These are phyloP conservation scores for Bruguiera sexangula DNA, from an alignment of 345 rosid species.

Conservation along the genomic window DNA sequence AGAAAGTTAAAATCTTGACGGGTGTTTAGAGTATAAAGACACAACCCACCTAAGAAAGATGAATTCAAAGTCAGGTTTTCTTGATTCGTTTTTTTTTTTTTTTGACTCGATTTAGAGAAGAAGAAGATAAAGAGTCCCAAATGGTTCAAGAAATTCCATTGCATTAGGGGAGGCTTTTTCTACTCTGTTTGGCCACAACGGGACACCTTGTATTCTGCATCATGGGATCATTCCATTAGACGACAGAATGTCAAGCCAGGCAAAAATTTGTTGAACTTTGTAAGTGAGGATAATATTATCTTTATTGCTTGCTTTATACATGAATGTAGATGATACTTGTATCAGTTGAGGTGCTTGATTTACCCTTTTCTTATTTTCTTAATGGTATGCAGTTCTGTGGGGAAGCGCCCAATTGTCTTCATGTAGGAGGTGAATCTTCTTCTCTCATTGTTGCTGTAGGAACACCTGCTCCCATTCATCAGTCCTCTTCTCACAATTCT, in stretches of 20 bases:
- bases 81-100: no score
- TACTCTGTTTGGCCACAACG: slow-evolving; percentile 72
- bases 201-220: slow-evolving; percentile 69
- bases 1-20: no score
- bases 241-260: slow-evolving; percentile 85
- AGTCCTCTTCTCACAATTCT: slow-evolving; percentile 75
- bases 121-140: no score
- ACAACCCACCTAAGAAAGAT: no score
- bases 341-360: background rate
- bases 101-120: no score
- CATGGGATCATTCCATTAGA: slow-evolving; percentile 94
- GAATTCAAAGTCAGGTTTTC: no score
- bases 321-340: background rate
- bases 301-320: slow-evolving; percentile 1
- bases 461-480: slow-evolving; percentile 79
- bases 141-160: no score
- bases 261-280: slow-evolving; percentile 64
- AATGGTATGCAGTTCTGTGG: slow-evolving; percentile 58
- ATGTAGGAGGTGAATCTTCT: slow-evolving; percentile 90
- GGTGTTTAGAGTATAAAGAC: no score
- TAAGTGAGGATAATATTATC: slow-evolving; percentile 27
- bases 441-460: slow-evolving; percentile 78
- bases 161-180: slow-evolving; percentile 56
- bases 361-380: slow-evolving; percentile 3
- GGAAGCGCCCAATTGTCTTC: slow-evolving; percentile 71